Evolutionary conservation across 768 basidiomycete genomes (phyloP).

Genomic region (Lactifluus volemus): DNA sequence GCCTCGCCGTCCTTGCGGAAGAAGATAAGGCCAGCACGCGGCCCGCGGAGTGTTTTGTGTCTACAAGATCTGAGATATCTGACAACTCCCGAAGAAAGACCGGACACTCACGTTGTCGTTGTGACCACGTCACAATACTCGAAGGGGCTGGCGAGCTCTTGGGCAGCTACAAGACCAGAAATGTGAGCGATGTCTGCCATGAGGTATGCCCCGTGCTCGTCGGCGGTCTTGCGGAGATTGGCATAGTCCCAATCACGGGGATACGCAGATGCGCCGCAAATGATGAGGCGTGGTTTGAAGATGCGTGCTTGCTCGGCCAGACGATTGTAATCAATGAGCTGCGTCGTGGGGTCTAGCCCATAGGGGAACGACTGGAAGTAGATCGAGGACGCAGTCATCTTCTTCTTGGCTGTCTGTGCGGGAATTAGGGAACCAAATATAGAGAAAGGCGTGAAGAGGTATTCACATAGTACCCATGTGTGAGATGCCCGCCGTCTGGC

Average conservation of each 20-base stretch:
- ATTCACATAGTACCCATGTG: constrained; percentile 92
- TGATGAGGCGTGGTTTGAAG: constrained; percentile 91
- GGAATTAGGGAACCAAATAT: background rate
- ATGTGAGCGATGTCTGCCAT: constrained; percentile 99
- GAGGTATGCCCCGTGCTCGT: constrained; percentile 84
- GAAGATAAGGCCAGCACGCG: constrained; percentile 96
- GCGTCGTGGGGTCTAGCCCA: constrained; percentile 67
- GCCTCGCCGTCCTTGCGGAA: constrained; percentile 88
- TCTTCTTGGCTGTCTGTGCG: constrained; percentile 88
- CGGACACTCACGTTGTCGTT: constrained; percentile 73
- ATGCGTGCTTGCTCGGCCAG: constrained; percentile 82
- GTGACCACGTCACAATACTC: constrained; percentile 96
- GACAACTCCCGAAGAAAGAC: background rate
- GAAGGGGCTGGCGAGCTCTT: constrained; percentile 86
- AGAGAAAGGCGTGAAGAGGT: background rate
- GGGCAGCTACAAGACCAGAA: constrained; percentile 88
- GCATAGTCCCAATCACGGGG: constrained; percentile 98
- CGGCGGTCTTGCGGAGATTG: constrained; percentile 68
- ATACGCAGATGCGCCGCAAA: constrained; percentile 98
- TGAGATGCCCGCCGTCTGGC: constrained; percentile 94
- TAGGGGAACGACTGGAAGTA: constrained; percentile 99
- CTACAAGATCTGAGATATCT: constrained; percentile 28
- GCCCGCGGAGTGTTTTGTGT: constrained; percentile 98
- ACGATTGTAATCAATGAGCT: constrained; percentile 81
- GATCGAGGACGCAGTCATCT: constrained; percentile 99